phyloP scores from a whole-genome alignment of 495 filamentous ascomycete species.

The Talaromyces trachyspermus region DNA sequence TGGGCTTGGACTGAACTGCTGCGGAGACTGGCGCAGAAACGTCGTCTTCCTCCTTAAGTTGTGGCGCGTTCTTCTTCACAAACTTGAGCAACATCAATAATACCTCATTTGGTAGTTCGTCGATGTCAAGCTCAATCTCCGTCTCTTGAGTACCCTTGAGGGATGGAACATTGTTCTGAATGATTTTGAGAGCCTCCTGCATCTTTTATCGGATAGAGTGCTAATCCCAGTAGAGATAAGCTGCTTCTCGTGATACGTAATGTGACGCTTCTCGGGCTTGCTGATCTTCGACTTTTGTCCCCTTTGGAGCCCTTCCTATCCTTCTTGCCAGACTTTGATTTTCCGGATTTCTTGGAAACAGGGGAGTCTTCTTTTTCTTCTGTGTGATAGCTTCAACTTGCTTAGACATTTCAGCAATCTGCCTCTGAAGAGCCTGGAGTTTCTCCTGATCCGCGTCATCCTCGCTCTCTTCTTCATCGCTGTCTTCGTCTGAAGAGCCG shows the following conservation, averaged over 20 bases:
- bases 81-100: slow-evolving; percentile 70
- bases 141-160: slow-evolving; percentile 72
- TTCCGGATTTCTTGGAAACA: slow-evolving; percentile 45
- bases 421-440: slow-evolving; percentile 56
- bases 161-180: slow-evolving; percentile 76
- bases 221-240: slow-evolving; percentile 76
- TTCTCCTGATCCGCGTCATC: slow-evolving; percentile 58
- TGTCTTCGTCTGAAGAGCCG: slow-evolving; percentile 49
- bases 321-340: slow-evolving; percentile 49
- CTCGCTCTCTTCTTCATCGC: slow-evolving; percentile 61
- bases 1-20: slow-evolving; percentile 56
- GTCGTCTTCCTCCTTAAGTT: slow-evolving; percentile 35
- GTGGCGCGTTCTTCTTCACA: slow-evolving; percentile 59
- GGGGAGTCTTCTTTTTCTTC: slow-evolving; percentile 52
- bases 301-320: slow-evolving; percentile 47
- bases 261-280: slow-evolving; percentile 45
- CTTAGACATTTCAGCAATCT: slow-evolving; percentile 54
- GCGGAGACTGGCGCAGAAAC: slow-evolving; percentile 34
- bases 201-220: slow-evolving; percentile 67
- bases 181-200: slow-evolving; percentile 75
- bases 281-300: slow-evolving; percentile 40
- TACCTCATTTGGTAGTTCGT: slow-evolving; percentile 67
- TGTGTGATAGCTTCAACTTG: slow-evolving; percentile 45
- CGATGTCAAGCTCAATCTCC: slow-evolving; percentile 87
- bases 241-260: slow-evolving; percentile 75